Conservation (phyloP, 345 rosid genomes). For the Carallia brachiata region DNA sequence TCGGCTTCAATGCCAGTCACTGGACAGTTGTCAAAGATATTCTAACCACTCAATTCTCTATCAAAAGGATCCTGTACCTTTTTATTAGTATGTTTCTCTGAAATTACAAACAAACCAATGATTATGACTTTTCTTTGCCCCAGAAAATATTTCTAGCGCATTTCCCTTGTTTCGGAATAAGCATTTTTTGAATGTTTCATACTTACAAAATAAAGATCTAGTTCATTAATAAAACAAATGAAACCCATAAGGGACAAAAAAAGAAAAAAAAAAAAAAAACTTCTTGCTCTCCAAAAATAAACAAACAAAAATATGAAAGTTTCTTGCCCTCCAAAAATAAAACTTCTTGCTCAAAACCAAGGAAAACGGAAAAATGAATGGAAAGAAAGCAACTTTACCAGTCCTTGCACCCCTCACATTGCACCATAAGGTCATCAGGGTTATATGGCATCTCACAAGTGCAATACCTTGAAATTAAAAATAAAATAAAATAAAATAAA, state of each 20-base stretch:
- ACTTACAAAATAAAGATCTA: not conserved
- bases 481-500: too few relatives aligned
- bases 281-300: not conserved
- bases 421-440: conserved; percentile 92
- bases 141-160: not conserved
- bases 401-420: conserved; percentile 89
- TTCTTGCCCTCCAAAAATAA: not conserved
- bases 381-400: conserved; percentile 46
- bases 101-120: not conserved
- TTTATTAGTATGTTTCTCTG: not conserved
- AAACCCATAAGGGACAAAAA: not conserved
- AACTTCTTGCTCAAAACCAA: too few relatives aligned
- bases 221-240: not conserved
- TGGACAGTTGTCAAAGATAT: too few relatives aligned
- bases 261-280: not conserved
- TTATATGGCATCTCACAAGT: conserved; percentile 94
- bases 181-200: not conserved
- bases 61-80: not conserved
- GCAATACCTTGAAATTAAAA: conserved; percentile 55
- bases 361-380: not conserved
- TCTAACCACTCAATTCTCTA: conserved; percentile 22
- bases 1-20: not conserved
- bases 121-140: not conserved
- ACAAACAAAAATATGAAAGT: too few relatives aligned
- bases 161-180: not conserved